These are phyloP conservation scores for Cetradonia linearis DNA, from an alignment of 495 filamentous ascomycete genomes.

Conservation along the genomic window DNA sequence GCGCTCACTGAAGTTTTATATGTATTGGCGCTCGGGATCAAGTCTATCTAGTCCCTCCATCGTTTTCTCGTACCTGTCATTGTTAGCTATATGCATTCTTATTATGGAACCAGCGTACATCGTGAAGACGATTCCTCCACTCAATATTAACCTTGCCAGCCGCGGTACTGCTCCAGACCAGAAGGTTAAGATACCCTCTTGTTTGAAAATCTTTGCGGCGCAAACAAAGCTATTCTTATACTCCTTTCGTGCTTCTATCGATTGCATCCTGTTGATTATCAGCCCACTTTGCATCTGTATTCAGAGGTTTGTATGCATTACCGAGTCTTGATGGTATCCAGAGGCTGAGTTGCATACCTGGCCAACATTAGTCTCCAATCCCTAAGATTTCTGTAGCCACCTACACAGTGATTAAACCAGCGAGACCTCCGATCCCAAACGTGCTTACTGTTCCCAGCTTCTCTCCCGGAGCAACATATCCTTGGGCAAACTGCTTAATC, in stretches of 20 bases:
- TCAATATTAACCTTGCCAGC: conserved; percentile 72
- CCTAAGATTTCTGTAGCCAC: conserved; percentile 26
- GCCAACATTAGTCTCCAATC: conserved; percentile 10
- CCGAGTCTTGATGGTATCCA: conserved; percentile 93
- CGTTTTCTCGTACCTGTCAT: conserved; percentile 78
- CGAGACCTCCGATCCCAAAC: conserved; percentile 82
- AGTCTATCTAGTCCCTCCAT: conserved; percentile 75
- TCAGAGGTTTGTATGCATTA: conserved; percentile 23
- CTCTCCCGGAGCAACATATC: conserved; percentile 88
- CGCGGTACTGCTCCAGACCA: conserved; percentile 90
- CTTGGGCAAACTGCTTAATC: conserved; percentile 80
- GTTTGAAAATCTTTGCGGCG: conserved; percentile 69
- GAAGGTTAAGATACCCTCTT: conserved; percentile 82
- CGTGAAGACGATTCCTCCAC: conserved; percentile 94
- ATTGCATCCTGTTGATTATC: conserved; percentile 68
- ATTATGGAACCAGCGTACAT: conserved; percentile 48
- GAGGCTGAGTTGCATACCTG: conserved; percentile 66
- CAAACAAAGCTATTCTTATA: conserved; percentile 89
- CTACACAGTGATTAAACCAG: conserved; percentile 88
- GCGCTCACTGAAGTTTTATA: conserved; percentile 38
- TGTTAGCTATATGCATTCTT: background rate
- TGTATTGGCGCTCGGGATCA: conserved; percentile 78
- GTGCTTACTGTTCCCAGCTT: conserved; percentile 84
- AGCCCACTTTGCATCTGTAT: background rate
- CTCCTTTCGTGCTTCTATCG: conserved; percentile 68